phyloP scores from a whole-genome alignment of 2,329 filamentous ascomycete species.

The Triangularia verruculosa region DNA sequence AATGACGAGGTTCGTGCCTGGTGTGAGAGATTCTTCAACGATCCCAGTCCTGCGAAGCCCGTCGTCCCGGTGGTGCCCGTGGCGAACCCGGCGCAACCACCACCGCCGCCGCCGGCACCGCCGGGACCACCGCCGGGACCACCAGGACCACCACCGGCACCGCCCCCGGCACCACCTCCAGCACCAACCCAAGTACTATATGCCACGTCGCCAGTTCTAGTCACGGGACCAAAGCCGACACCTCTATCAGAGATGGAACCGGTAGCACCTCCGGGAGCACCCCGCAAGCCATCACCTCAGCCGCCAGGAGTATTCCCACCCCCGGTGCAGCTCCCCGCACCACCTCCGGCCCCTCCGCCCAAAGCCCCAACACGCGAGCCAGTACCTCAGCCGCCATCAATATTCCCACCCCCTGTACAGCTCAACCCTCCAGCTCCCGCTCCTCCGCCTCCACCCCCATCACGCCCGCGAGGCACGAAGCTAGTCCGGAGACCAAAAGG shows the following conservation, averaged over 20 bases:
- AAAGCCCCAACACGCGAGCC: too few species aligned
- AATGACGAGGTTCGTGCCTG: neutral
- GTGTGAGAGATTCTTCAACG: neutral
- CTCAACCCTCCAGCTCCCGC: too few species aligned
- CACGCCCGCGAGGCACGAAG: too few species aligned
- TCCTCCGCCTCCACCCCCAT: too few species aligned
- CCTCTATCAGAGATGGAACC: too few species aligned
- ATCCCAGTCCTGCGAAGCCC: neutral
- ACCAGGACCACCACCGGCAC: neutral
- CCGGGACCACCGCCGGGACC: neutral
- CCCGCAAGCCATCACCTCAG: neutral
- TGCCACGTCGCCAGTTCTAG: neutral
- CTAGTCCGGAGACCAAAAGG: too few species aligned
- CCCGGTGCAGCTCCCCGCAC: neutral
- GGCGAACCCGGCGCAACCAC: neutral
- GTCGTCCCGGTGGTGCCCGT: neutral
- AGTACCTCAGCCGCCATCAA: neutral
- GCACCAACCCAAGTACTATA: too few species aligned
- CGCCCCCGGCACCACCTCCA: neutral
- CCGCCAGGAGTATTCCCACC: neutral
- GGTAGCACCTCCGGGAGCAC: too few species aligned
- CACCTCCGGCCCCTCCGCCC: neutral
- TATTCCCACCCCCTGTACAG: too few species aligned
- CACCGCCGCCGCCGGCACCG: too few species aligned
- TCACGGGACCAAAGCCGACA: neutral